Base-by-base conservation (phyloP, 164 flowering plant species). In the Paratinospora sagittata region DNA sequence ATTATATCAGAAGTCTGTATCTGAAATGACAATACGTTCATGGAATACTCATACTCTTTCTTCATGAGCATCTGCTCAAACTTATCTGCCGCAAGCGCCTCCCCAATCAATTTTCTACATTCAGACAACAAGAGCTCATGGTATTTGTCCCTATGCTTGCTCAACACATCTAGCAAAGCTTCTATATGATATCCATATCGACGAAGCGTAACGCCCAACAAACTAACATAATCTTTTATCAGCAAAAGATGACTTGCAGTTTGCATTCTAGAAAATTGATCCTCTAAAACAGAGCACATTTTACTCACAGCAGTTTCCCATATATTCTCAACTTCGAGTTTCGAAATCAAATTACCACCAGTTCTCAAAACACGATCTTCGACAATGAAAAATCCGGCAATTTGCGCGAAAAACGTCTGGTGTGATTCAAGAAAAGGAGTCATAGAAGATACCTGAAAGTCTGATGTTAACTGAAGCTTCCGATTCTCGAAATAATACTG, bases 381-480 rank as follows among this genome's bases (percentile, higher is more conserved):
- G 1, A 96, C 97, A 0, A 96, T 89, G 67, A 96, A 96, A 70
- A 93, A 96, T 0, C 98, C 99, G 3, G 99, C 99, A 77, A 96
- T 96, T 72, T 96, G 99, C 0, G 99, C 93, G 24, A 96, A 96
- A 73, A 96, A 96, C 0, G 98, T 90, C 75, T 96, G 99, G 75
- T 96, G 99, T 10, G 99, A 96, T 79, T 96, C 99, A 13, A 96
- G 91, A 74, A 96, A 96, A 0, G 99, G 97, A 7, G 95, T 93
- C 98, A 96, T 96, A 0, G 98, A 90, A 2, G 99, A 96, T 62
- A 96, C 97, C 94, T 96, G 98, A 75, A 93, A 96, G 74, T 96
- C 99, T 1, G 98, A 93, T 6, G 97, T 93, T 79, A 96, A 76
- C 60, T 96, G 99, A 61, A 93, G 85, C 85, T 86, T 90, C 75